Evolutionary conservation across 345 rosid genomes (phyloP).

Genomic region (Sonneratia alba): DNA sequence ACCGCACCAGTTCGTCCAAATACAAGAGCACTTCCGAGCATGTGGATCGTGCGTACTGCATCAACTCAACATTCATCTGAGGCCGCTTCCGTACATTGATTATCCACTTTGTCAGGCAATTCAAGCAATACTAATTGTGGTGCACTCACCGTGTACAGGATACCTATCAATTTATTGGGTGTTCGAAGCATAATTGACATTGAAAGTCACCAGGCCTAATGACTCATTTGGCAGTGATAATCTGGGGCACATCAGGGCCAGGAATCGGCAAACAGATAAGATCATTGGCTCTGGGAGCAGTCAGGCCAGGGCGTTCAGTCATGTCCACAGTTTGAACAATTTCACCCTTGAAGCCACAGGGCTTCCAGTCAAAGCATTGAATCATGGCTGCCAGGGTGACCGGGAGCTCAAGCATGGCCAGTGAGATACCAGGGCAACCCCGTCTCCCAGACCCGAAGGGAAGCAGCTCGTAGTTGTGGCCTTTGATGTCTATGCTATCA

Average conservation of each 20-base stretch:
- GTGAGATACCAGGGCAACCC: constrained; percentile 35
- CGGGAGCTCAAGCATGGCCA: constrained; percentile 33
- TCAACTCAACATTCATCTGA: too few relatives aligned
- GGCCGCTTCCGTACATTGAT: too few relatives aligned
- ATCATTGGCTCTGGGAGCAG: constrained; percentile 30
- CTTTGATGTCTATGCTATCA: constrained; percentile 18
- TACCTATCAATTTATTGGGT: neutral
- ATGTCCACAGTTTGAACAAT: constrained; percentile 16
- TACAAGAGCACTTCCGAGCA: too few relatives aligned
- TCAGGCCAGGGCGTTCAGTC: constrained; percentile 34
- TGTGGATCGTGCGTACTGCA: too few relatives aligned
- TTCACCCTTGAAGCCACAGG: constrained; percentile 1
- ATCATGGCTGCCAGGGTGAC: constrained; percentile 26
- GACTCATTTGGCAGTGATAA: neutral
- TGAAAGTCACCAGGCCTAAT: neutral
- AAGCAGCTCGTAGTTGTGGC: constrained; percentile 27
- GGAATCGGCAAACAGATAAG: constrained; percentile 25
- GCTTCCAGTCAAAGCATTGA: constrained; percentile 39
- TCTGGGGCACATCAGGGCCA: constrained; percentile 4
- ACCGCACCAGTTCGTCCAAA: too few relatives aligned
- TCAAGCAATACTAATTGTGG: too few relatives aligned
- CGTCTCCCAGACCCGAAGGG: constrained; percentile 44
- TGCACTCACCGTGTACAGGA: neutral
- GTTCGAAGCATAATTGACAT: neutral
- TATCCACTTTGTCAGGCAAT: too few relatives aligned